Evolutionary conservation across 2,329 filamentous ascomycete genomes (phyloP).

Genomic region (Pyricularia pennisetigena): DNA sequence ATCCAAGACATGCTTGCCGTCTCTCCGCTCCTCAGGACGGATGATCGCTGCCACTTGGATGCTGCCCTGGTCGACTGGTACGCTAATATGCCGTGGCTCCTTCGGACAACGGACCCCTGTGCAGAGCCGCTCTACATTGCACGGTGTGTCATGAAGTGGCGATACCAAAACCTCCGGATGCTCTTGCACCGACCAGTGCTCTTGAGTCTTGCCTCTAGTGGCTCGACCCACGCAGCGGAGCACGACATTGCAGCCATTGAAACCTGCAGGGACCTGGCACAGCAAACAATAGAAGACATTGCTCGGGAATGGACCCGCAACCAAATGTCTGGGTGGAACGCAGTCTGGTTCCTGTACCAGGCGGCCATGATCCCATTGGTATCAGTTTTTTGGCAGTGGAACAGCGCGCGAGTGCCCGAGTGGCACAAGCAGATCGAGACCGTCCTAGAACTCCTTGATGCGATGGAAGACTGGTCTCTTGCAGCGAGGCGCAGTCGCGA

Average conservation of each 20-base stretch:
- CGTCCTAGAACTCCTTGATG: conserved; percentile 49
- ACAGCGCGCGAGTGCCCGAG: conserved; percentile 34
- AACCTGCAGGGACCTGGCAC: conserved; percentile 59
- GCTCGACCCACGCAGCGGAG: conserved; percentile 36
- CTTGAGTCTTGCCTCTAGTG: conserved; percentile 51
- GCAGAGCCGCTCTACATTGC: conserved; percentile 61
- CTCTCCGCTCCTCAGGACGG: conserved; percentile 53
- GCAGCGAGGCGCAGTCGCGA: conserved; percentile 53
- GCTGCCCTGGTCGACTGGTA: conserved; percentile 63
- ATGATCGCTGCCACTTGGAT: conserved; percentile 59
- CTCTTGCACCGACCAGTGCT: conserved; percentile 66
- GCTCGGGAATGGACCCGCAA: conserved; percentile 59
- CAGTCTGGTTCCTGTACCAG: conserved; percentile 74
- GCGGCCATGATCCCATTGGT: conserved; percentile 71
- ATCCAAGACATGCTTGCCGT: conserved; percentile 69
- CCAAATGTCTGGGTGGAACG: conserved; percentile 73
- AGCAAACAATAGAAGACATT: conserved; percentile 64
- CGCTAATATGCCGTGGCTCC: conserved; percentile 56
- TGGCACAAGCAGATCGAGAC: conserved; percentile 50
- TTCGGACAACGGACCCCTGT: conserved; percentile 55
- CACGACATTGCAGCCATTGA: conserved; percentile 60
- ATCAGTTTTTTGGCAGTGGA: conserved; percentile 60
- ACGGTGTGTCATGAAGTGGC: conserved; percentile 71
- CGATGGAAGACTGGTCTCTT: conserved; percentile 55
- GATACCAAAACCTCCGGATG: conserved; percentile 69